Percentiles rank a stretch among this genome's conserved stretches.
Evolutionary conservation across 805 yeast genomes (phyloP).

Genomic region (Candida morakotiae): DNA sequence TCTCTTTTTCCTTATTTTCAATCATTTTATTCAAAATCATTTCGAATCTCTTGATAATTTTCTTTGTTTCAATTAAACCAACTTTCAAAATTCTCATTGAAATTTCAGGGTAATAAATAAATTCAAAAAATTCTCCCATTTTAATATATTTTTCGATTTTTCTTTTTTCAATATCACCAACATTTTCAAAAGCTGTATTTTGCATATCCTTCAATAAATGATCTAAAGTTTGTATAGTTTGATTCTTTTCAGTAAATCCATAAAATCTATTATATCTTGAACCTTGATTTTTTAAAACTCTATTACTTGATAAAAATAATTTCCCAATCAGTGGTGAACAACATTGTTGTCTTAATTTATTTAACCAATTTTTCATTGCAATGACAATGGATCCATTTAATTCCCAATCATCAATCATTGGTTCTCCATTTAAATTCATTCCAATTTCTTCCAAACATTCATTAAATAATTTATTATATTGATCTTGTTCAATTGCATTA

Average conservation of each 20-base stretch:
- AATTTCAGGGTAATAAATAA: slow-evolving; percentile 42
- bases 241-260: neutral
- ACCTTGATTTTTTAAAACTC: slow-evolving; percentile 17
- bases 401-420: slow-evolving; percentile 46
- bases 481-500: slow-evolving; percentile 79
- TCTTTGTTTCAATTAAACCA: slow-evolving; percentile 31
- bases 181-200: slow-evolving; percentile 48
- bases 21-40: slow-evolving; percentile 14
- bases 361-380: slow-evolving; percentile 66
- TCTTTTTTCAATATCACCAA: slow-evolving; percentile 46
- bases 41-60: slow-evolving; percentile 20
- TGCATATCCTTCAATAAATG: slow-evolving; percentile 67
- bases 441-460: slow-evolving; percentile 59
- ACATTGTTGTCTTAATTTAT: slow-evolving; percentile 69
- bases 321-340: slow-evolving; percentile 66
- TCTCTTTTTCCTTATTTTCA: slow-evolving; percentile 12
- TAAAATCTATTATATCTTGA: neutral
- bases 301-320: slow-evolving; percentile 19
- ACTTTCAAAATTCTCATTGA: slow-evolving; percentile 48
- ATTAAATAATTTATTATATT: slow-evolving; percentile 62
- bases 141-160: slow-evolving; percentile 45
- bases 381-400: slow-evolving; percentile 37
- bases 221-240: slow-evolving; percentile 43
- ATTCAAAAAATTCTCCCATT: slow-evolving; percentile 69
- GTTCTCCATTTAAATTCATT: slow-evolving; percentile 49